Evolutionary conservation across 129 eudicot genomes (phyloP).

Genomic region (Kitagawia praeruptora): DNA sequence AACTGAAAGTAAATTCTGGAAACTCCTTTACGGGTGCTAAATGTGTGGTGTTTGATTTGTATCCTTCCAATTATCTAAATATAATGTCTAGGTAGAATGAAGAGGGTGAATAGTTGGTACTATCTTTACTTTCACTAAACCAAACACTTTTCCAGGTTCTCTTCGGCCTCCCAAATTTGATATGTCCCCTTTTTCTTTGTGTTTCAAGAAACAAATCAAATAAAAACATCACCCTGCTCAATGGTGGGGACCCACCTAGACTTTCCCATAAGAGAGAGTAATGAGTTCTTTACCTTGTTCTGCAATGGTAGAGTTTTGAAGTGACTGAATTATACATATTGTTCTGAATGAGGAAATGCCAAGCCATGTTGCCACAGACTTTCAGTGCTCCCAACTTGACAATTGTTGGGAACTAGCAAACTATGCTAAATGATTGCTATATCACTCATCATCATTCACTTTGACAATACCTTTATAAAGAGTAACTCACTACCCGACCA

Average conservation of each 20-base stretch:
- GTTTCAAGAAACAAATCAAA: background rate
- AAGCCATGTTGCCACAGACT: slow-evolving; percentile 1
- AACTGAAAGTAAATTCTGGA: too few species aligned
- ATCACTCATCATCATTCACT: slow-evolving; percentile 5
- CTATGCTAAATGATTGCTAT: background rate
- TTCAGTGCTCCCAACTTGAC: slow-evolving; percentile 6
- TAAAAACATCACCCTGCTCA: background rate
- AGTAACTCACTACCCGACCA: background rate
- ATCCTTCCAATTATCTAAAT: too few species aligned
- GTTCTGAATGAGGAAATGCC: background rate
- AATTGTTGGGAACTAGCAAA: slow-evolving; percentile 10
- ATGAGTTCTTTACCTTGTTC: background rate
- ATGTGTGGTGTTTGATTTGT: too few species aligned
- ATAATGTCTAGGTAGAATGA: too few species aligned
- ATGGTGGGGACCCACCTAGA: background rate
- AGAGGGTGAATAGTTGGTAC: too few species aligned
- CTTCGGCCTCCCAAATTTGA: background rate
- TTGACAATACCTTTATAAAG: background rate
- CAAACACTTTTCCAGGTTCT: slow-evolving; percentile 7
- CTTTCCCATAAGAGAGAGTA: background rate
- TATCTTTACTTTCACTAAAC: slow-evolving; percentile 7
- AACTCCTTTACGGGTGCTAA: too few species aligned
- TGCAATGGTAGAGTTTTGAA: background rate
- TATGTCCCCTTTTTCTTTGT: slow-evolving; percentile 9
- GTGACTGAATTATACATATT: background rate